Evolutionary conservation across 179 eudicot genomes (phyloP), one percentile per base, ranked within the genome.

Genomic region (Carnegiea gigantea): DNA sequence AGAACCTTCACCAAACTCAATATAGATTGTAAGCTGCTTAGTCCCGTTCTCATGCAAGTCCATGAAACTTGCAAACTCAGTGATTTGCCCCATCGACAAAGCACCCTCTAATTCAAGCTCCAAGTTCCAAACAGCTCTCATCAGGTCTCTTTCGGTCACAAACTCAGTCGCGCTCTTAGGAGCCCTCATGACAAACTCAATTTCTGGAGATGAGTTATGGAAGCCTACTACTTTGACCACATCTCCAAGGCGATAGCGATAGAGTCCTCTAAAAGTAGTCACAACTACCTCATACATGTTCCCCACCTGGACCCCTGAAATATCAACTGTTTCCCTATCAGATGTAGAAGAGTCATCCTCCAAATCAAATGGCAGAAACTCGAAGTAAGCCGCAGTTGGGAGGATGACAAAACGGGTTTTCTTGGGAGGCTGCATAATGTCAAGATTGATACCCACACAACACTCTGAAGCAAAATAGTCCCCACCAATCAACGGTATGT

Each of bases 401-500:
- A 85, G 85, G 28, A 88, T 79, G 10, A 84, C 83, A 57, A 57
- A 86, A n/a, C 77, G 78, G 23, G 90, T 86, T 5, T 49, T 68
- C 73, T 85, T 84, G 1, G 90, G 89, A 11, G 89, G 89, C 44
- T 86, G 86, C 40, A 17, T 80, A 75, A 70, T 73, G 72, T 86
- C 89, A 48, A 88, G 70, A 78, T 88, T 88, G 24, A 86, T 85
- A 20, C 77, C 90, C 64, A 88, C 85, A 73, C 76, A 77, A 36
- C 89, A 88, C 78, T 86, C 90, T 14, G 90, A 88, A 64, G 90
- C 81, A 75, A 88, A 88, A 77, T 84, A 86, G 36, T 86, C 86
- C 20, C 86, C 87, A 28, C 89, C 89, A 43, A 86, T 17, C 65
- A 88, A 38, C 2, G 86, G 82, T 26, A 86, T 43, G 9, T 83